phyloP scores from a whole-genome alignment of 345 rosid genomes.

The Clarkia xantiana region DNA sequence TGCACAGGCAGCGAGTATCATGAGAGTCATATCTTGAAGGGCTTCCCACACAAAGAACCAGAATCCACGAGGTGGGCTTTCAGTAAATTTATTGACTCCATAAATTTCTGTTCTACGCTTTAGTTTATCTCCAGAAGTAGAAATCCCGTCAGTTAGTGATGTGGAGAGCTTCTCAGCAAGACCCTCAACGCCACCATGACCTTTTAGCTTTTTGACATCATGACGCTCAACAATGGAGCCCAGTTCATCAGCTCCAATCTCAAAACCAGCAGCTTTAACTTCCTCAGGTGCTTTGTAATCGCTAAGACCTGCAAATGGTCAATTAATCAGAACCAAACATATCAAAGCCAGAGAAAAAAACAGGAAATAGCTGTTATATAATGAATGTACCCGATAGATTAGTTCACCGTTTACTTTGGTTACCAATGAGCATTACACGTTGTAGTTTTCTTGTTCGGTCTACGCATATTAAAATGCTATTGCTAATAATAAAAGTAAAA shows the following conservation, averaged over 20 bases:
- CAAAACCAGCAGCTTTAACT: slow-evolving; percentile 67
- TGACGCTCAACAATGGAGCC: slow-evolving; percentile 81
- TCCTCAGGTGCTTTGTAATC: slow-evolving; percentile 65
- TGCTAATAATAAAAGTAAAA: too few relatives aligned
- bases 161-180: too few relatives aligned
- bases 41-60: slow-evolving; percentile 75
- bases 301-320: slow-evolving; percentile 42
- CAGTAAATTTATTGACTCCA: slow-evolving; percentile 74
- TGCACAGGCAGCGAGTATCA: slow-evolving; percentile 54
- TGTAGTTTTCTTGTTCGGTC: too few relatives aligned
- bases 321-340: slow-evolving; percentile 11
- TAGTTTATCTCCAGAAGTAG: slow-evolving; percentile 31
- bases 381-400: too few relatives aligned
- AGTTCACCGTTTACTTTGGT: too few relatives aligned
- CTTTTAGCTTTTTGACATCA: slow-evolving; percentile 55
- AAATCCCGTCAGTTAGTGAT: slow-evolving; percentile 44
- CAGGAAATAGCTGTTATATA: too few relatives aligned
- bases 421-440: too few relatives aligned
- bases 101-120: slow-evolving; percentile 36
- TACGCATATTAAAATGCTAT: too few relatives aligned
- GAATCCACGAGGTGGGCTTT: slow-evolving; percentile 62
- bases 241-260: slow-evolving; percentile 73
- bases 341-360: slow-evolving; percentile 3
- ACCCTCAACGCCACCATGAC: slow-evolving; percentile 71
- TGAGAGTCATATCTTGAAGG: slow-evolving; percentile 50